Conservation (phyloP, 163 green algal species). For the Prototheca cutis region DNA sequence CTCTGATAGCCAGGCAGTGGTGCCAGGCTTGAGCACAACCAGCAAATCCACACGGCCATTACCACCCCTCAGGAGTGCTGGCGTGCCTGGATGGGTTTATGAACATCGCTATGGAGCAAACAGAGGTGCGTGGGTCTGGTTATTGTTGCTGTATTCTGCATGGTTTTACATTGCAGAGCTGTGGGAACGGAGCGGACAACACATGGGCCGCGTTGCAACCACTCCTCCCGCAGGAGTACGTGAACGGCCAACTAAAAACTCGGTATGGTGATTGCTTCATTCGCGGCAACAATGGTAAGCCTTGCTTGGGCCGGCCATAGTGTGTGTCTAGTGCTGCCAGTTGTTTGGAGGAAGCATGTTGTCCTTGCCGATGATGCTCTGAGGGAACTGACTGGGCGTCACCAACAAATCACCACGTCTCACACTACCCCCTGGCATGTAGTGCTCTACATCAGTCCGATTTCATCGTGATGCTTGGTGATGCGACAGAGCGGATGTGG, state of each 20-base stretch:
- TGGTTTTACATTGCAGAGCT: too few relatives aligned
- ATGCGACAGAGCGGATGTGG: neutral
- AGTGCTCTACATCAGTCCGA: slow-evolving; percentile 5
- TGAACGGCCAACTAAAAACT: slow-evolving; percentile 97
- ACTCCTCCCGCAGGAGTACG: slow-evolving; percentile 90
- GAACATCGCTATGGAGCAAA: slow-evolving; percentile 99
- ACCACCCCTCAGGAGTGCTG: slow-evolving; percentile 70
- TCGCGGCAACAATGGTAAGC: slow-evolving; percentile 91
- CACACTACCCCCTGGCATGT: neutral
- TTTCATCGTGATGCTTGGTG: neutral
- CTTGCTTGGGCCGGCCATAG: neutral
- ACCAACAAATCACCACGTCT: neutral
- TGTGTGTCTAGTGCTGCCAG: neutral
- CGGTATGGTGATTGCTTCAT: slow-evolving; percentile 99
- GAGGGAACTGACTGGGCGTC: neutral
- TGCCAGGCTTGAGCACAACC: neutral
- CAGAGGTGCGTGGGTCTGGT: slow-evolving; percentile 55
- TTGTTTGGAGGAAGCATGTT: neutral
- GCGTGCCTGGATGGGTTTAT: slow-evolving; percentile 99
- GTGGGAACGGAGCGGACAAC: too few relatives aligned
- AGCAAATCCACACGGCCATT: neutral
- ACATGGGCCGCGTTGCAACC: too few relatives aligned
- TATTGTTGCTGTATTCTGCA: slow-evolving; percentile 1
- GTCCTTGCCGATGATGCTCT: neutral
- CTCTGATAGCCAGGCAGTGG: neutral